phyloP scores from a whole-genome alignment of 352 stramenopile genomes.

The Phytophthora crassamura region DNA sequence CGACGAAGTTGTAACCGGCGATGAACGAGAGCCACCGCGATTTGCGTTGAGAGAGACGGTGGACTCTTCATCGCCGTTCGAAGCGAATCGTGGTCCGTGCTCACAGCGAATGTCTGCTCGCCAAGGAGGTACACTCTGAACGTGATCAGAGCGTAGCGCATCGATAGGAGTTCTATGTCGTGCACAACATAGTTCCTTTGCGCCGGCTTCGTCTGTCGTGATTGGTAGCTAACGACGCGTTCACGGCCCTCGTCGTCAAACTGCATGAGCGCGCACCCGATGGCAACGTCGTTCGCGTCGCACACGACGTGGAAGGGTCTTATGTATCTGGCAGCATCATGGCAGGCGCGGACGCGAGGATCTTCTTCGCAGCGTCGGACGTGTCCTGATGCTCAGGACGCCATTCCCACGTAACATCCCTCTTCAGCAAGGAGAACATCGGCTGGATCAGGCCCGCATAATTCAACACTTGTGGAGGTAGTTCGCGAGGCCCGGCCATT shows the following conservation, averaged over 20 bases:
- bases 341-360: too few species aligned
- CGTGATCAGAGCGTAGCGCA: constrained; percentile 8
- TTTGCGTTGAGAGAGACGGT: too few species aligned
- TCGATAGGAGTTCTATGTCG: too few species aligned
- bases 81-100: too few species aligned
- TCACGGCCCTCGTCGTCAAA: constrained; percentile 7
- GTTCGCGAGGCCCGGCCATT: background rate
- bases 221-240: constrained; percentile 6
- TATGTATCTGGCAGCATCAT: background rate
- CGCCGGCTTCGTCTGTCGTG: constrained; percentile 3
- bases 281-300: constrained; percentile 9
- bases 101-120: background rate
- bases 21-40: too few species aligned
- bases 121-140: constrained; percentile 6
- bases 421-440: background rate
- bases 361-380: background rate
- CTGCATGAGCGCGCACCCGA: too few species aligned
- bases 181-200: too few species aligned
- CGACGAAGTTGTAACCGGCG: too few species aligned
- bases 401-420: background rate
- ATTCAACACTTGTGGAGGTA: constrained; percentile 11
- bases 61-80: too few species aligned
- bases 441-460: background rate
- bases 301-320: constrained; percentile 8
- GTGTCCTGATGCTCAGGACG: background rate